Evolutionary conservation across 768 basidiomycete species (phyloP).

Genomic region (Trametopsis cervina): DNA sequence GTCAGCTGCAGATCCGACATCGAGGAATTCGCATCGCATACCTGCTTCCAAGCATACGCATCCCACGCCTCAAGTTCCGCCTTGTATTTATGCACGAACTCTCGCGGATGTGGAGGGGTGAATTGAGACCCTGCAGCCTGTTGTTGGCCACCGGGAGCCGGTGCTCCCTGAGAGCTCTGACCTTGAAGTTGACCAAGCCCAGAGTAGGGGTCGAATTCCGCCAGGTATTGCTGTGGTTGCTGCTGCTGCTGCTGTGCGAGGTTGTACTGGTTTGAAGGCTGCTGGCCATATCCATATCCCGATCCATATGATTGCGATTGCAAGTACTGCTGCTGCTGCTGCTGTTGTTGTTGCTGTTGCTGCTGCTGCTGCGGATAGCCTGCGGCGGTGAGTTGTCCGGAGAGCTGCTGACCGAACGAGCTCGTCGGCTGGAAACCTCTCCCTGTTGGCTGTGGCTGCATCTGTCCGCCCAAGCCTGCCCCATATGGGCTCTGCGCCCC

Average conservation of each 20-base stretch:
- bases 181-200: slow-evolving; percentile 8
- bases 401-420: slow-evolving; percentile 51
- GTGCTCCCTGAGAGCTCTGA: neutral
- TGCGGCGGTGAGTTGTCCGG: slow-evolving; percentile 21
- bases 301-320: slow-evolving; percentile 12
- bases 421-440: slow-evolving; percentile 43
- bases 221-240: slow-evolving; percentile 21
- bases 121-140: slow-evolving; percentile 13
- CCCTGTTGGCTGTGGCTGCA: slow-evolving; percentile 29
- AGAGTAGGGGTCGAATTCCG: slow-evolving; percentile 37
- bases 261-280: neutral
- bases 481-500: slow-evolving; percentile 9
- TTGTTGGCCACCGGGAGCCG: neutral
- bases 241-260: slow-evolving; percentile 14
- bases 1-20: neutral
- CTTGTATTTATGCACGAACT: slow-evolving; percentile 61
- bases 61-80: slow-evolving; percentile 69
- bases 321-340: neutral
- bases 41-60: slow-evolving; percentile 61
- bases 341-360: slow-evolving; percentile 12
- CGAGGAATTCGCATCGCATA: slow-evolving; percentile 1
- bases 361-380: slow-evolving; percentile 23
- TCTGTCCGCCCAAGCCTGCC: slow-evolving; percentile 20
- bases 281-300: slow-evolving; percentile 31
- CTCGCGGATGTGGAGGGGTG: slow-evolving; percentile 56